Conservation (phyloP, 2,329 filamentous ascomycete genomes). For the Epichloe brachyelytri region DNA sequence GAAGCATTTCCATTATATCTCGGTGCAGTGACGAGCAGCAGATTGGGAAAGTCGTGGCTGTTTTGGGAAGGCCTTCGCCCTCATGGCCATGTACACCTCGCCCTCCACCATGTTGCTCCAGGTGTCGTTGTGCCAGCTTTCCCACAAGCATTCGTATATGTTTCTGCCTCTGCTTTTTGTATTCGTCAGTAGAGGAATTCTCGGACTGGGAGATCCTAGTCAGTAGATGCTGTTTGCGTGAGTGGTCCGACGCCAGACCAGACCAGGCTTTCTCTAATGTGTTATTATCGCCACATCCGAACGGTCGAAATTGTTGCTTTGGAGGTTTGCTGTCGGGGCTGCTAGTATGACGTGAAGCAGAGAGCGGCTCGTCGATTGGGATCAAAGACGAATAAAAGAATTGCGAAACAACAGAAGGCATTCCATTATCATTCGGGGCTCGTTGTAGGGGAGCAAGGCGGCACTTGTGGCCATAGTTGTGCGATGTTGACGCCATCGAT, state of each 20-base stretch:
- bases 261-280: constrained; percentile 70
- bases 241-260: constrained; percentile 36
- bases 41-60: constrained; percentile 28
- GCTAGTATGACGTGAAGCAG: constrained; percentile 41
- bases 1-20: constrained; percentile 35
- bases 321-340: constrained; percentile 36
- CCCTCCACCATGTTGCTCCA: not conserved
- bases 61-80: constrained; percentile 10
- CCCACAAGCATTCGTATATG: constrained; percentile 11
- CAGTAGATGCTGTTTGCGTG: constrained; percentile 33
- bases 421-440: constrained; percentile 27
- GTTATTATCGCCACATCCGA: constrained; percentile 66
- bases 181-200: not conserved
- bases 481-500: constrained; percentile 15
- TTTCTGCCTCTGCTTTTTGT: constrained; percentile 6
- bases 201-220: constrained; percentile 6
- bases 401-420: constrained; percentile 52
- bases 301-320: constrained; percentile 58
- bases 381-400: constrained; percentile 79
- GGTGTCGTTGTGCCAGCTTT: not conserved
- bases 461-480: constrained; percentile 50
- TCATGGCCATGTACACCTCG: constrained; percentile 22
- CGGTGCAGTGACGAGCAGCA: constrained; percentile 37
- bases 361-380: constrained; percentile 81
- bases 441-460: constrained; percentile 35